These are phyloP conservation scores for Brassica cretica DNA, from an alignment of 345 rosid species.

Conservation along the genomic window DNA sequence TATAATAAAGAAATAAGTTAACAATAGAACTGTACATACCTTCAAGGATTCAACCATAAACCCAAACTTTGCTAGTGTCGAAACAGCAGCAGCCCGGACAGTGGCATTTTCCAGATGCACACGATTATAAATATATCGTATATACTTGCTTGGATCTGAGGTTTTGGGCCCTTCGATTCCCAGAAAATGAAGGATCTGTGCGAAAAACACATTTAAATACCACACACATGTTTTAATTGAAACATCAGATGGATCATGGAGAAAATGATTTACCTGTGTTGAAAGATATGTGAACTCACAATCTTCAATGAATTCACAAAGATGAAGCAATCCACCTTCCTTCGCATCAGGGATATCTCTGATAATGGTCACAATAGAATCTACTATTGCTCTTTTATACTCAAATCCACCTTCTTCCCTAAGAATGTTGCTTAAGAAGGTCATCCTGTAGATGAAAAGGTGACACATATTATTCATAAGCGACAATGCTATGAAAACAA, in stretches of 20 bases:
- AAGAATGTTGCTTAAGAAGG: constrained; percentile 96
- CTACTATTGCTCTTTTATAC: constrained; percentile 95
- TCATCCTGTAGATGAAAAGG: constrained; percentile 72
- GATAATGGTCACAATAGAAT: constrained; percentile 93
- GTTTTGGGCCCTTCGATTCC: constrained; percentile 97
- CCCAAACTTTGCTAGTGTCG: constrained; percentile 95
- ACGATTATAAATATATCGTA: constrained; percentile 93
- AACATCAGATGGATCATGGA: constrained; percentile 13
- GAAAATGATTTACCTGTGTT: constrained; percentile 64
- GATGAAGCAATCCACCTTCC: constrained; percentile 95
- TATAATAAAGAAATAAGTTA: neutral
- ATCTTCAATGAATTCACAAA: constrained; percentile 98
- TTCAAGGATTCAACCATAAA: constrained; percentile 86
- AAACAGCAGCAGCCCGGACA: constrained; percentile 95
- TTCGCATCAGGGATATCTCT: constrained; percentile 99
- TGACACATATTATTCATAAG: constrained; percentile 16
- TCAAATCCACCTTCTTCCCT: constrained; percentile 99
- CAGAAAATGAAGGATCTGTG: constrained; percentile 93
- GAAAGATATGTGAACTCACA: constrained; percentile 99
- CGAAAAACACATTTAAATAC: constrained; percentile 4
- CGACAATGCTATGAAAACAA: neutral
- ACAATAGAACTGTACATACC: constrained; percentile 52
- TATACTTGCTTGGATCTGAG: constrained; percentile 91
- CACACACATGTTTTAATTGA: neutral
- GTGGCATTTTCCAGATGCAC: constrained; percentile 99